Evolutionary conservation across 2,329 filamentous ascomycete species (phyloP).

Genomic region (Fusarium goolgardi): DNA sequence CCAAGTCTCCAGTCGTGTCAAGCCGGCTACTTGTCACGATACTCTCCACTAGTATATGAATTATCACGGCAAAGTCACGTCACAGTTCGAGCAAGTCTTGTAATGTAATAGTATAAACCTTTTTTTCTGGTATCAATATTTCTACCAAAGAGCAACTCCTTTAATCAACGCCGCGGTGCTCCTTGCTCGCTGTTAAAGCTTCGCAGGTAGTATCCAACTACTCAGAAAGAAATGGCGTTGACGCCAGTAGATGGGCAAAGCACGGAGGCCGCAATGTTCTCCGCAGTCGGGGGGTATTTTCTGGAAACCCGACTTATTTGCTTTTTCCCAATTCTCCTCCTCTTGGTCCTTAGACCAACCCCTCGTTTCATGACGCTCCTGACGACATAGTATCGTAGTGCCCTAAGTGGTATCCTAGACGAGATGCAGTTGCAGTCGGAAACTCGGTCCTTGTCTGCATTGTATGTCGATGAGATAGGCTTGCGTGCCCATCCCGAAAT

Average conservation of each 20-base stretch:
- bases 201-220: slow-evolving; percentile 35
- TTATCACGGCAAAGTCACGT: neutral
- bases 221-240: slow-evolving; percentile 40
- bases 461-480: slow-evolving; percentile 14
- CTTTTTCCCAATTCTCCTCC: slow-evolving; percentile 13
- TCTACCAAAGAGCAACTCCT: slow-evolving; percentile 32
- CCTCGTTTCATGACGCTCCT: slow-evolving; percentile 27
- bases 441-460: slow-evolving; percentile 5
- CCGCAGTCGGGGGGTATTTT: slow-evolving; percentile 36
- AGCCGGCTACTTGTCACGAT: slow-evolving; percentile 20
- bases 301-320: slow-evolving; percentile 28
- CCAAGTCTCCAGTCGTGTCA: slow-evolving; percentile 4
- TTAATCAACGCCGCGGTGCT: slow-evolving; percentile 41
- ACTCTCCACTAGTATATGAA: neutral
- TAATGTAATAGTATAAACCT: slow-evolving; percentile 26
- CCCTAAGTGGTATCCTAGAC: slow-evolving; percentile 30
- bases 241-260: slow-evolving; percentile 37
- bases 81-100: neutral
- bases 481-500: slow-evolving; percentile 24
- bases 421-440: slow-evolving; percentile 11
- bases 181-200: slow-evolving; percentile 45
- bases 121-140: slow-evolving; percentile 36
- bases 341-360: slow-evolving; percentile 22
- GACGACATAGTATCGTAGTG: slow-evolving; percentile 31
- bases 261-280: slow-evolving; percentile 34